A percentile compares a stretch with the other conserved stretches of the same genome.
These are phyloP conservation scores for Sarocladiaceae sp. DNA, from an alignment of 2,329 filamentous ascomycete species.

Conservation along the genomic window DNA sequence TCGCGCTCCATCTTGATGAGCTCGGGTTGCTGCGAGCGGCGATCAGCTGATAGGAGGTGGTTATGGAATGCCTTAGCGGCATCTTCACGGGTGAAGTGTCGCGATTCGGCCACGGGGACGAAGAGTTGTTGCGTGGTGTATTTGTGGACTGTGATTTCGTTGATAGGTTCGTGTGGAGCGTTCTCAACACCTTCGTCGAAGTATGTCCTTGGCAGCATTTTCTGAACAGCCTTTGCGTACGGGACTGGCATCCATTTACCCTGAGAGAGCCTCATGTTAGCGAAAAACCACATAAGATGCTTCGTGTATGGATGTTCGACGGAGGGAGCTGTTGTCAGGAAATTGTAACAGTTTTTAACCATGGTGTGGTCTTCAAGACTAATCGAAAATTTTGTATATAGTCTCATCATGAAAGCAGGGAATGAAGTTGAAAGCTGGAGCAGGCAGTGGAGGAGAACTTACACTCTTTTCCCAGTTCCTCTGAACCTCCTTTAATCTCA, in stretches of 20 bases:
- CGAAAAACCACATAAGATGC: neutral
- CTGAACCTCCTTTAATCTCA: slow-evolving; percentile 81
- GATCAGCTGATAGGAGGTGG: slow-evolving; percentile 55
- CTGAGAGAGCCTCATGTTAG: slow-evolving; percentile 39
- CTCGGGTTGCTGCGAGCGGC: slow-evolving; percentile 58
- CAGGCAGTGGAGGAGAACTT: slow-evolving; percentile 33
- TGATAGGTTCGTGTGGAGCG: slow-evolving; percentile 54
- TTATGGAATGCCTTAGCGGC: slow-evolving; percentile 62
- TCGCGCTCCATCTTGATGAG: slow-evolving; percentile 53
- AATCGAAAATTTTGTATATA: slow-evolving; percentile 87
- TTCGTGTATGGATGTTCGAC: too few species aligned
- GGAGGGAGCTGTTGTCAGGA: slow-evolving; percentile 19
- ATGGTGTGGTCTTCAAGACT: slow-evolving; percentile 97
- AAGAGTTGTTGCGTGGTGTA: slow-evolving; percentile 62
- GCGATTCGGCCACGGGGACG: slow-evolving; percentile 58
- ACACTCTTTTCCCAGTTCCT: slow-evolving; percentile 73
- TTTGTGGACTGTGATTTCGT: slow-evolving; percentile 60
- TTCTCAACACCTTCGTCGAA: slow-evolving; percentile 47
- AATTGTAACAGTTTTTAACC: slow-evolving; percentile 64
- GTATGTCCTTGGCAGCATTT: slow-evolving; percentile 74
- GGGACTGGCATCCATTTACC: slow-evolving; percentile 71
- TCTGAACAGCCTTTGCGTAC: slow-evolving; percentile 71
- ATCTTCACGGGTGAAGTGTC: slow-evolving; percentile 59
- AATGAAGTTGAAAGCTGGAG: slow-evolving; percentile 9
- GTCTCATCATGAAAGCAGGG: slow-evolving; percentile 47